A percentile compares a stretch with the other conserved stretches of the same genome.
Evolutionary conservation across 345 rosid species (phyloP).

Genomic region (Camelina sativa): DNA sequence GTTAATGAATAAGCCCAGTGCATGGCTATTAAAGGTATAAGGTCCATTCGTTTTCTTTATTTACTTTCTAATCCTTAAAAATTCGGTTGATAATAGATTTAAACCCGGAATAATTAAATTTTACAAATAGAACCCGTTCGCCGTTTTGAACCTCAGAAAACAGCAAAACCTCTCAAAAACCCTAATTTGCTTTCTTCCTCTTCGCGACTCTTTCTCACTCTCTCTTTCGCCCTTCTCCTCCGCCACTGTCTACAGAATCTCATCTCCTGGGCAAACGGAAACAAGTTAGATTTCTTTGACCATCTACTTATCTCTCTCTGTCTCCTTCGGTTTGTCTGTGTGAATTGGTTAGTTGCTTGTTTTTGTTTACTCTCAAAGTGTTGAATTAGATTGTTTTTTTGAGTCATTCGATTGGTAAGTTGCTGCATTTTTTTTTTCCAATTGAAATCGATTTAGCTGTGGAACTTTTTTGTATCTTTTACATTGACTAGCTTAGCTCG

Average conservation of each 20-base stretch:
- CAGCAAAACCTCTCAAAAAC: conserved; percentile 41
- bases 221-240: conserved; percentile 5
- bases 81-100: too few relatives aligned
- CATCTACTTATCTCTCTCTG: not conserved
- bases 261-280: not conserved
- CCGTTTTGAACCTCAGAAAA: conserved; percentile 18
- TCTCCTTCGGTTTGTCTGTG: conserved; percentile 8
- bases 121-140: conserved; percentile 5
- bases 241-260: not conserved
- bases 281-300: not conserved
- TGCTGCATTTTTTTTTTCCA: not conserved
- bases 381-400: not conserved
- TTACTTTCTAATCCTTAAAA: not conserved
- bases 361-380: not conserved
- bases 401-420: not conserved
- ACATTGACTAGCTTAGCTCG: not conserved
- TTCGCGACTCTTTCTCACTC: not conserved
- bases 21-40: not conserved
- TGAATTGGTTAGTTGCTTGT: conserved; percentile 31
- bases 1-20: not conserved
- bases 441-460: not conserved
- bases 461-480: not conserved
- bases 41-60: not conserved
- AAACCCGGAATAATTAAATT: not conserved
- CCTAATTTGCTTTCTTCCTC: conserved; percentile 27